Conservation (phyloP, 352 stramenopile species). For the Globisporangium echinulatum region DNA sequence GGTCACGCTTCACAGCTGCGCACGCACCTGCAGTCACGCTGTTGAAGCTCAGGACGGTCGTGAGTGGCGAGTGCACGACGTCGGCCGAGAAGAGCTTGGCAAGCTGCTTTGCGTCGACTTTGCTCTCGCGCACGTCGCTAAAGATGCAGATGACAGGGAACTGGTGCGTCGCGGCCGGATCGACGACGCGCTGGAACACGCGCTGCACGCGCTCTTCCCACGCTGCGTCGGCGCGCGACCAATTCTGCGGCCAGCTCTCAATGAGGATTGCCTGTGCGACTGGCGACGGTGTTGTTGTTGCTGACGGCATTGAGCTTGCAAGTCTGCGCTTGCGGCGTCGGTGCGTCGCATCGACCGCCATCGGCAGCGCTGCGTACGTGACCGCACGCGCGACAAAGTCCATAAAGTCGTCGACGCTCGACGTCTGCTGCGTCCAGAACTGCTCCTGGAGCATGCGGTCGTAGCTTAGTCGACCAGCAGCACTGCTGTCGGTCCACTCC, state of each 20-base stretch:
- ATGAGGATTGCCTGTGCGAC: slow-evolving; percentile 48
- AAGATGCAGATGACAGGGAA: slow-evolving; percentile 77
- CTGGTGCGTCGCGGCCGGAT: slow-evolving; percentile 22
- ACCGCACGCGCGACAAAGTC: slow-evolving; percentile 72
- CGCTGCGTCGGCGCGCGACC: slow-evolving; percentile 25
- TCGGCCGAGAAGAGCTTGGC: slow-evolving; percentile 55
- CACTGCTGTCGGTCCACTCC: slow-evolving; percentile 71
- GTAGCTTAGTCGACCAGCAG: slow-evolving; percentile 43
- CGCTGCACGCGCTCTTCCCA: slow-evolving; percentile 53
- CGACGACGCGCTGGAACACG: slow-evolving; percentile 48
- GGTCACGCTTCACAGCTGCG: background rate
- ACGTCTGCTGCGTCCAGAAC: slow-evolving; percentile 39
- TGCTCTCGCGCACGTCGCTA: slow-evolving; percentile 72
- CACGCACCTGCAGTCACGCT: slow-evolving; percentile 56
- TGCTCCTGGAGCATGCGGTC: slow-evolving; percentile 47
- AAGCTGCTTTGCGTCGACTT: slow-evolving; percentile 61
- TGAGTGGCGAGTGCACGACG: slow-evolving; percentile 62
- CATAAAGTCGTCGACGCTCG: slow-evolving; percentile 61
- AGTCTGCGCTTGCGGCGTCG: slow-evolving; percentile 6
- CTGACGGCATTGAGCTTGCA: slow-evolving; percentile 3
- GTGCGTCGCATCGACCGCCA: slow-evolving; percentile 11
- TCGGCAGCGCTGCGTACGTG: slow-evolving; percentile 53
- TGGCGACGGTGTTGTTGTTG: background rate
- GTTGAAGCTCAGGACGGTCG: slow-evolving; percentile 75
- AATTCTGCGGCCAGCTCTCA: slow-evolving; percentile 66